Evolutionary conservation across 1,139 yeast species (phyloP), one percentile per base, ranked within the genome.

Genomic region (Schwanniomyces etchellsii): DNA sequence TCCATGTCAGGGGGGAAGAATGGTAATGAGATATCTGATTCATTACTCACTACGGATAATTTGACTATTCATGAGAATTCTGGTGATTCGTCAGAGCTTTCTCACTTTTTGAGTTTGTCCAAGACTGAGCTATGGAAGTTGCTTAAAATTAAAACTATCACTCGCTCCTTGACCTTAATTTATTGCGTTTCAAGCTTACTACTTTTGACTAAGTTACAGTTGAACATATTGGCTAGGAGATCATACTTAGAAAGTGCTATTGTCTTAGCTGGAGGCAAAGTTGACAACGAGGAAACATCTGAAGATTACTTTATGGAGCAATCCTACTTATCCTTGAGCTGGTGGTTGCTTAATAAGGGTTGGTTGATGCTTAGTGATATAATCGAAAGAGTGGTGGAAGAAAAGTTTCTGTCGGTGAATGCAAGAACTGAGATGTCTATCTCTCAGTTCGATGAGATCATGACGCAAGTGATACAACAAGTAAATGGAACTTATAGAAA

Each of bases 271-370:
- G 59, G 61, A 5, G 62, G 55, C 25, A 60, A 56, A 16, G 39
- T 57, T 12, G 34, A 38, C 13, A 45, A 40, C 5, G 22, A 33
- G 27, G 38, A 41, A 20, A 39, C 49, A 5, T 48, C 52, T 25
- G 58, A 59, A 20, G 70, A 68, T 32, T 74, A 71, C 43, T 57
- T 70, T 24, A 74, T 81, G 30, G 95, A 86, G 51, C 89, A 91
- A 47, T 81, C 88, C 34, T 91, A 84, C 51, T 66, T 91, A 36
- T 82, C 95, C 2, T 74, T 86, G 40, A 79, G 89, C 43, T 91
- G 97, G 96, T 91, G 96, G 96, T 59, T 91, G 30, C 65, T 91
- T 35, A 88, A 91, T 54, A 74, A 78, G 42, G 97, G 97, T 2
- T 86, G 93, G 91, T 50, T 64, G 23, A 64, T 66, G 29, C 59